phyloP scores from a whole-genome alignment of 2,329 filamentous ascomycete genomes.

The Didymella keratinophila region DNA sequence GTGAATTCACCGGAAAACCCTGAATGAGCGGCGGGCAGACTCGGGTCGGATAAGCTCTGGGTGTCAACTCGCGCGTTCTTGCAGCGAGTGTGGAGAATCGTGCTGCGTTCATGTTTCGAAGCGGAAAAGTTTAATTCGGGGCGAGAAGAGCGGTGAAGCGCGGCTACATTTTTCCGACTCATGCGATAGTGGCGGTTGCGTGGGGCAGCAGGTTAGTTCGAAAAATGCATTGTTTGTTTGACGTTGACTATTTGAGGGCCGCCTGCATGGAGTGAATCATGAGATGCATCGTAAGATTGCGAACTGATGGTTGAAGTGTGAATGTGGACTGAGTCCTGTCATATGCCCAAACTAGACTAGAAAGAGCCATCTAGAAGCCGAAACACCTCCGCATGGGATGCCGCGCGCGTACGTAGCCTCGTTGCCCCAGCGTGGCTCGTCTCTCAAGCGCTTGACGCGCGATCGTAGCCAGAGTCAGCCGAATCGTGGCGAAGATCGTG shows the following conservation, averaged over 20 bases:
- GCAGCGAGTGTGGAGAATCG: slow-evolving; percentile 1
- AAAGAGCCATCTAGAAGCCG: slow-evolving; percentile 12
- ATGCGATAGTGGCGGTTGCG: slow-evolving; percentile 16
- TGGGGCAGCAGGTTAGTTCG: slow-evolving; percentile 15
- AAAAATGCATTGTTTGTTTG: slow-evolving; percentile 6
- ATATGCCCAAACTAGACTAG: slow-evolving; percentile 15
- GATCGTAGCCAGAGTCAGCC: slow-evolving; percentile 1
- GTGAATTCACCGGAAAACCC: slow-evolving; percentile 2
- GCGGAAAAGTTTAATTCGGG: slow-evolving; percentile 9
- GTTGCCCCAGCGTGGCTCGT: slow-evolving; percentile 3
- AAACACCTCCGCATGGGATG: slow-evolving; percentile 3
- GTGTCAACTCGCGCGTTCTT: background rate
- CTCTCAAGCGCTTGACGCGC: slow-evolving; percentile 6
- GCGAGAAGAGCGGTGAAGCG: slow-evolving; percentile 23
- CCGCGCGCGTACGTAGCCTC: slow-evolving; percentile 3
- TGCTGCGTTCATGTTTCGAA: slow-evolving; percentile 11
- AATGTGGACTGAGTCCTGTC: slow-evolving; percentile 22
- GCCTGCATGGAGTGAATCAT: slow-evolving; percentile 19
- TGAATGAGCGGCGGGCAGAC: slow-evolving; percentile 8
- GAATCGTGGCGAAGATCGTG: background rate
- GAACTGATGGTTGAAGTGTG: slow-evolving; percentile 17
- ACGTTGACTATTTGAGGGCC: slow-evolving; percentile 14
- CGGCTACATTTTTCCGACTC: slow-evolving; percentile 16
- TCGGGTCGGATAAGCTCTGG: slow-evolving; percentile 12
- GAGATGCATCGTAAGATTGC: slow-evolving; percentile 18